These are phyloP conservation scores for Saturnispora sanitii DNA, from an alignment of 805 yeast genomes.

Conservation along the genomic window DNA sequence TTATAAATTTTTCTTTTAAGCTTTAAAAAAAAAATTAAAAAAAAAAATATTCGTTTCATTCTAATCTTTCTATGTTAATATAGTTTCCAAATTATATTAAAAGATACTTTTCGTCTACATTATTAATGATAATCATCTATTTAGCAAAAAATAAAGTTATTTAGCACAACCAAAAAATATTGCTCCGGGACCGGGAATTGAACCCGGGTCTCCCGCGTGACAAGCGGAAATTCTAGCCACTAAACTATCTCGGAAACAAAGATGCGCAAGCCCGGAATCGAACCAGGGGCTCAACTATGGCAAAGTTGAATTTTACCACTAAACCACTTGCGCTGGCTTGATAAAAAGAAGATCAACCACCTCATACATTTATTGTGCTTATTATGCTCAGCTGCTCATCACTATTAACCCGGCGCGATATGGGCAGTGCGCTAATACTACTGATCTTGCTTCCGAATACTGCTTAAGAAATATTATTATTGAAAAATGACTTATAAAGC, in stretches of 20 bases:
- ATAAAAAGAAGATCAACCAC: background rate
- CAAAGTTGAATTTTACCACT: slow-evolving; percentile 24
- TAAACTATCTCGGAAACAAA: slow-evolving; percentile 26
- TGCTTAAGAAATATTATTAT: too few relatives aligned
- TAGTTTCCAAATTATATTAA: too few relatives aligned
- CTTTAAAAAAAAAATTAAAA: too few relatives aligned
- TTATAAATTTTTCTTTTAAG: too few relatives aligned
- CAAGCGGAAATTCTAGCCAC: slow-evolving; percentile 35
- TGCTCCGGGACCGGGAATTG: slow-evolving; percentile 34
- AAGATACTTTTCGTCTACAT: background rate
- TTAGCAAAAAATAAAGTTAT: background rate
- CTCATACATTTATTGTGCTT: background rate
- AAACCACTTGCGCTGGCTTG: slow-evolving; percentile 21
- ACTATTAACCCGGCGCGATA: too few relatives aligned
- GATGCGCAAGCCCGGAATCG: slow-evolving; percentile 24
- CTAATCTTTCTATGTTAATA: too few relatives aligned
- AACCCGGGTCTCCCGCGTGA: slow-evolving; percentile 36
- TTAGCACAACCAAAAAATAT: slow-evolving; percentile 2
- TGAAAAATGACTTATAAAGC: too few relatives aligned
- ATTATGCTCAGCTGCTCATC: too few relatives aligned
- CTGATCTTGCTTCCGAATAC: too few relatives aligned
- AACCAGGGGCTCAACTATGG: slow-evolving; percentile 25
- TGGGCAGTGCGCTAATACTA: too few relatives aligned
- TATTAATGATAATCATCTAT: background rate
- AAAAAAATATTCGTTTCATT: too few relatives aligned